Evolutionary conservation across 116 monocot genomes (phyloP), one percentile per base, ranked within the genome.

Genomic region (Thalassia testudinum): DNA sequence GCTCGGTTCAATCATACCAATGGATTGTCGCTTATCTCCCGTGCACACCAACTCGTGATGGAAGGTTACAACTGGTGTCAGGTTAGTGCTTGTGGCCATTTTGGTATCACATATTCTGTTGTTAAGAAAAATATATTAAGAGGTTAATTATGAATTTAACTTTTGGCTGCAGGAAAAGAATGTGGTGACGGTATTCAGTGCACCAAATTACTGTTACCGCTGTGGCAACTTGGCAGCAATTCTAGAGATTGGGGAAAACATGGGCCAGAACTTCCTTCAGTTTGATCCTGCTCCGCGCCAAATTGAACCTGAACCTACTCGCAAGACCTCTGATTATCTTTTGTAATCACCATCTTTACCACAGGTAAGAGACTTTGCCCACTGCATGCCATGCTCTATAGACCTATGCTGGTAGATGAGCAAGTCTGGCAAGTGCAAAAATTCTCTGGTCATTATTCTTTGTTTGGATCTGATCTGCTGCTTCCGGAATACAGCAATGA

Each of bases 191-290:
- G 95, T 95, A 34, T 95, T 95, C 43, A 95, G 95, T 66, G 95
- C 95, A 14, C 95, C 95, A 40, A 95, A 95, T 62, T 95, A 95
- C 66, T 95, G 95, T 59, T 95, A 95, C 64, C 80, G 95, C 26
- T 97, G 97, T 53, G 97, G 97, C 57, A 97, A 97, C 59, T 85
- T 89, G 97, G 97, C 97, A 12, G 97, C 97, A 0, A 97, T 97
- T 37, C 62, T 97, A 50, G 97, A 97, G 68, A 85, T 97, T 38
- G 97, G 97, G 21, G 97, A 97, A 54, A 79, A 97, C 53, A 95
- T 95, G 95, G 78, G 76, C 29, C 87, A 95, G 50, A 88, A 88
- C 23, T 95, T 95, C 72, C 78, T 95, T 17, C 95, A 95, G 62
- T 95, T 95, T 24, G 95, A 97, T 56, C 97, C 97, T 17, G 97